Percentiles rank a stretch among this genome's conserved stretches.
These are phyloP conservation scores for Erigeron philadelphicus DNA, from an alignment of 140 eudicot genomes.

Conservation along the genomic window DNA sequence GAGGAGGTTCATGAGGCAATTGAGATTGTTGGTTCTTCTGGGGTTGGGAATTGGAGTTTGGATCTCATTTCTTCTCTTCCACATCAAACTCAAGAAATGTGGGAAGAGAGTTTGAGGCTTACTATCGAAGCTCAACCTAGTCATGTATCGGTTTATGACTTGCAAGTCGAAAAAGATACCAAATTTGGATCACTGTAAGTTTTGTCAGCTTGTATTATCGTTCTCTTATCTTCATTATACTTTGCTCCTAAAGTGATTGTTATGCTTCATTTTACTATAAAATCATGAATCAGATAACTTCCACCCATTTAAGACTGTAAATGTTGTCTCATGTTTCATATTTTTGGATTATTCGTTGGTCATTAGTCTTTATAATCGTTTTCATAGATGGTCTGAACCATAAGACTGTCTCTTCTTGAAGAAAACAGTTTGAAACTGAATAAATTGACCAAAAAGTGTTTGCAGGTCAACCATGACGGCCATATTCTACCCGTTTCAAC, in stretches of 20 bases:
- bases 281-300: too few relatives aligned
- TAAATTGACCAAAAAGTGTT: too few relatives aligned
- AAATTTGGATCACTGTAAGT: slow-evolving; percentile 78
- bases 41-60: slow-evolving; percentile 85
- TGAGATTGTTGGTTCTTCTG: slow-evolving; percentile 56
- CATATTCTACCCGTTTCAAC: too few relatives aligned
- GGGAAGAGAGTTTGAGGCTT: slow-evolving; percentile 80
- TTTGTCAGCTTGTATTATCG: neutral
- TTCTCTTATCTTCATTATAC: neutral
- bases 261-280: too few relatives aligned
- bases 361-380: too few relatives aligned
- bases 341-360: too few relatives aligned
- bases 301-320: too few relatives aligned
- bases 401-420: too few relatives aligned
- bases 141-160: slow-evolving; percentile 82
- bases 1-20: slow-evolving; percentile 76
- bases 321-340: too few relatives aligned
- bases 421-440: too few relatives aligned
- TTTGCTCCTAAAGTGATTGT: neutral
- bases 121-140: slow-evolving; percentile 57
- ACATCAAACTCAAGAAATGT: slow-evolving; percentile 71
- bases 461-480: too few relatives aligned
- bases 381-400: too few relatives aligned
- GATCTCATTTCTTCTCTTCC: slow-evolving; percentile 92
- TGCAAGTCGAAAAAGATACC: slow-evolving; percentile 84